phyloP scores from a whole-genome alignment of 495 filamentous ascomycete genomes.

The Aspergillus bridgeri region DNA sequence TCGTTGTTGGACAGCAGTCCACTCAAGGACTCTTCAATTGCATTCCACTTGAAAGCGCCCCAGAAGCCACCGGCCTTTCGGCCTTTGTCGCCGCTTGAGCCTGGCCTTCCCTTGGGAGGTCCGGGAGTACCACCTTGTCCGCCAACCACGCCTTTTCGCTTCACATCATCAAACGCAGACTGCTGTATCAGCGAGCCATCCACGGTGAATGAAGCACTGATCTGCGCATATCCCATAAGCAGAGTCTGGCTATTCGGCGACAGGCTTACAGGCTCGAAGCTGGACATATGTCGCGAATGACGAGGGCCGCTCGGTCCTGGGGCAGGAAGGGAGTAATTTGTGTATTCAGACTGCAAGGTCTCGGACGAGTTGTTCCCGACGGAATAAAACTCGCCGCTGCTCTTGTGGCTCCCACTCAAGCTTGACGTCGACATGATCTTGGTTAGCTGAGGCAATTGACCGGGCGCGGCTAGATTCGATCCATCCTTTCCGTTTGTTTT shows the following conservation, averaged over 20 bases:
- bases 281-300: constrained; percentile 63
- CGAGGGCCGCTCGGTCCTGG: constrained; percentile 41
- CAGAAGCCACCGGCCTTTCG: constrained; percentile 79
- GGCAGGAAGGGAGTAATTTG: constrained; percentile 57
- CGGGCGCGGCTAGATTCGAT: constrained; percentile 27
- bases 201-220: constrained; percentile 86
- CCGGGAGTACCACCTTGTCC: constrained; percentile 77
- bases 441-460: constrained; percentile 59
- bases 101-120: constrained; percentile 36
- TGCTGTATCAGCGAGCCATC: constrained; percentile 91
- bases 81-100: constrained; percentile 52
- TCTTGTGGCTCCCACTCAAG: constrained; percentile 62
- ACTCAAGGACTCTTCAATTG: constrained; percentile 81
- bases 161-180: constrained; percentile 89
- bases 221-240: constrained; percentile 97
- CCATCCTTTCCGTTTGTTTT: constrained; percentile 18
- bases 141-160: constrained; percentile 86
- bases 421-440: constrained; percentile 73
- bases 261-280: constrained; percentile 42
- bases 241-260: constrained; percentile 64
- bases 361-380: constrained; percentile 91
- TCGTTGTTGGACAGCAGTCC: constrained; percentile 82
- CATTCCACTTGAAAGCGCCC: constrained; percentile 82
- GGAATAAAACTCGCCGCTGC: constrained; percentile 92
- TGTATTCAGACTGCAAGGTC: constrained; percentile 88